Evolutionary conservation across 2,329 filamentous ascomycete species (phyloP), one percentile per base, ranked within the genome.

Genomic region (Arthrocladium fulminans): DNA sequence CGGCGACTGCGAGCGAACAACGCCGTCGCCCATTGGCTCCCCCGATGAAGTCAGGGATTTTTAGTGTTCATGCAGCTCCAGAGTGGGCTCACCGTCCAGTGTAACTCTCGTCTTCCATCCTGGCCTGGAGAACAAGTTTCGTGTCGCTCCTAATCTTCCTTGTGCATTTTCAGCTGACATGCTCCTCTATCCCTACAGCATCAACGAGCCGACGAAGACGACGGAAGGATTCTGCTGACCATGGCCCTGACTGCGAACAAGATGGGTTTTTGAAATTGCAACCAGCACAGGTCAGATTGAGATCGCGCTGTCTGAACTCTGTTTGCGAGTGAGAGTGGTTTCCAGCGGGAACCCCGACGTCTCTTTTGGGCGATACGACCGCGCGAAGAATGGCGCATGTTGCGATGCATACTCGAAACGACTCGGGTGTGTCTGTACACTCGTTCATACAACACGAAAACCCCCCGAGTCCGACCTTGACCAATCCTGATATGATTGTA

Each of bases 401-500:
- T 15, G 13, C 32, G 10, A 38, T 47, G 32, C 44, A 47, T 32
- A 20, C 32, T 29, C 44, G 44, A 27, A 47, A 39, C 17, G 44
- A 47, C 23, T 47, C 44, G 20, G 44, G 44, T 24, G 44, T 47
- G 22, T 47, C 44, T 17, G 44, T 47, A 27, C 19, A 47, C 32
- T 47, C 44, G 20, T 39, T 47, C 12, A 39, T 35, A 7, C 15
- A 24, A 10, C 32, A 39, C 22, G 44, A 47, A 3, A 38, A 27
- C 13, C 81, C 84, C 54, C 80, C 80, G 10, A 94, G 87, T 51
- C 89, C 89, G 40, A 94, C 89, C 2, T 72, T 96, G 60, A 94
- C 88, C 48, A 94, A 95, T 65, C 88, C 88, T 45, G 89, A 94
- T 65, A 89, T 95, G 87, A 94, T 96, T 60, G 72, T 96, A 45